Evolutionary conservation across 176 grass and related monocot genomes (phyloP), one percentile per base, ranked within the genome.

Genomic region (Rhynchospora tenuis): DNA sequence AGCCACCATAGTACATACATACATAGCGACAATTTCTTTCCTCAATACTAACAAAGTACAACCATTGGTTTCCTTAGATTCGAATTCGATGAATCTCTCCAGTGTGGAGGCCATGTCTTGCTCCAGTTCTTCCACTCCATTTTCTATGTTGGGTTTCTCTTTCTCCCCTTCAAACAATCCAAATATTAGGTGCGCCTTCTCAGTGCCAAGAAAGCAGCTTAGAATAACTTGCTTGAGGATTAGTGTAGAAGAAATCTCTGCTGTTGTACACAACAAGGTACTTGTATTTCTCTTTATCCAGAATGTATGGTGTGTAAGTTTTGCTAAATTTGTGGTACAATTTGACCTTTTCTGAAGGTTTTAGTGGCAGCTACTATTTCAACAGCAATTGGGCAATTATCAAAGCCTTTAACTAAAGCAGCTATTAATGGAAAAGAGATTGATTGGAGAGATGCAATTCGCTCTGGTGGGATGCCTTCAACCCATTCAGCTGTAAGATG

Each of bases 401-500:
- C 88, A 6, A 98, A 98, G 87, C 95, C 89, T 0, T 89, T 98
- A 74, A 90, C 91, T 3, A 89, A 86, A 26, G 88, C 79, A 19
- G 79, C 72, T 72, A 3, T 43, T 46, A 45, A 69, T 44, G 86
- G 84, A 9, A 80, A 80, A 80, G 81, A 73, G 29, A 48, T 98
- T 80, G 88, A 93, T 78, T 76, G 86, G 55, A 91, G 47, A 81
- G 83, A 85, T 38, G 83, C 83, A 12, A 76, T 90, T 84, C 86
- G 83, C 17, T 84, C 96, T 2, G 91, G 93, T 45, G 93, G 96
- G 72, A 95, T 98, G 96, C 96, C 96, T 80, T 98, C 96, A 4
- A 95, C 96, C 4, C 93, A 98, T 89, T 93, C 96, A 3, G 84
- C 91, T 57, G 96, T 98, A 63, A 91, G 88, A 86, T 64, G 16